These are phyloP conservation scores for Pistacia integerrima DNA, from an alignment of 345 rosid species.

Conservation along the genomic window DNA sequence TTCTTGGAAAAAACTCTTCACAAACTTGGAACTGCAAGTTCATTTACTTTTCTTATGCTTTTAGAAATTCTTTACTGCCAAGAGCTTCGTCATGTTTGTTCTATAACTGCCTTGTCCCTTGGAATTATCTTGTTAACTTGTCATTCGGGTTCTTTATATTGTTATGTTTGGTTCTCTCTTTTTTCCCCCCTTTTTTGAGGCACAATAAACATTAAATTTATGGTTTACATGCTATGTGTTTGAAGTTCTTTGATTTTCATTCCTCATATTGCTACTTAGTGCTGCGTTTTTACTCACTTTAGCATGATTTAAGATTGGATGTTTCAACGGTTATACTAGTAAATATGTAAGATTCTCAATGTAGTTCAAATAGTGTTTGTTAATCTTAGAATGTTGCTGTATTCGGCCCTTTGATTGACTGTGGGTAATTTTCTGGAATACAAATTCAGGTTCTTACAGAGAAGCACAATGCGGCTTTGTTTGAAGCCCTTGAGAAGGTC, in stretches of 20 bases:
- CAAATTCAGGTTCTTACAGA: constrained; percentile 69
- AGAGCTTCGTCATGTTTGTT: no score
- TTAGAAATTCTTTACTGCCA: background rate
- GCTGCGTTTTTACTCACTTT: background rate
- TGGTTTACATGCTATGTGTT: background rate
- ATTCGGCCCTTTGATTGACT: background rate
- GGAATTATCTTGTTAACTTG: no score
- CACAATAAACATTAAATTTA: background rate
- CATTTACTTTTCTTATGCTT: background rate
- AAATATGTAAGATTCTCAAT: background rate
- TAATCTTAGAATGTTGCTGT: background rate
- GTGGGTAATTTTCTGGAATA: background rate
- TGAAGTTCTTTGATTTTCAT: background rate
- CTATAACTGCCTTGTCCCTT: no score
- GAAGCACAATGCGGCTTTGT: constrained; percentile 76
- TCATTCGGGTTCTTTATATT: no score
- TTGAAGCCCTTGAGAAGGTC: constrained; percentile 85
- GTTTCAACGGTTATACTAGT: background rate
- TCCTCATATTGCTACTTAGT: background rate
- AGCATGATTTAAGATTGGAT: background rate
- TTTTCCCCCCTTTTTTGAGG: no score
- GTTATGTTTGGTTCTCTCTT: no score
- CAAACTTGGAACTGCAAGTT: constrained; percentile 60
- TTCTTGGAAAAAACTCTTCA: constrained; percentile 69
- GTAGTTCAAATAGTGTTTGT: background rate